Percentiles rank a stretch among this genome's conserved stretches.
Conservation (phyloP, 352 stramenopile genomes). For the Globisporangium mamillatum region DNA sequence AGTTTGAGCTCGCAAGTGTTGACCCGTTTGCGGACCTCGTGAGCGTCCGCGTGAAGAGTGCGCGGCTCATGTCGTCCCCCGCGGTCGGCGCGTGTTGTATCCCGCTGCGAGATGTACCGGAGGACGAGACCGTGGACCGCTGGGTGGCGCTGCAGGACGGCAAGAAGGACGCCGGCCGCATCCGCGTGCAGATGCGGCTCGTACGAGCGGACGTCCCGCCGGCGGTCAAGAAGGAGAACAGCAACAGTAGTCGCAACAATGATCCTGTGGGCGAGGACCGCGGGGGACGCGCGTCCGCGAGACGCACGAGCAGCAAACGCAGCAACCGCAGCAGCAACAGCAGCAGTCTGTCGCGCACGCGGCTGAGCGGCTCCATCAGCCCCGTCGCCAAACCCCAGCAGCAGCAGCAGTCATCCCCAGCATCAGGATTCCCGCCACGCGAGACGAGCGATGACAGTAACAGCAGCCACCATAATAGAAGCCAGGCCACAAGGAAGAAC, state of each 20-base stretch:
- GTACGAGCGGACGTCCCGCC: constrained; percentile 29
- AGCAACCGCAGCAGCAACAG: constrained; percentile 17
- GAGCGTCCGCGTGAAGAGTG: constrained; percentile 71
- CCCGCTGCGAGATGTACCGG: constrained; percentile 38
- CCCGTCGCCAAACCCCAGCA: constrained; percentile 4
- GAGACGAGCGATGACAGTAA: not conserved
- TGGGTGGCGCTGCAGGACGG: constrained; percentile 56
- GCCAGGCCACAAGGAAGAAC: not conserved
- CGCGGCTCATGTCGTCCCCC: constrained; percentile 58
- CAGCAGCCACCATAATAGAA: not conserved
- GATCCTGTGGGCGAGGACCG: constrained; percentile 3
- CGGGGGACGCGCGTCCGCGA: not conserved
- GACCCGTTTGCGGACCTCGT: constrained; percentile 49
- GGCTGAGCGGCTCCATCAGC: constrained; percentile 15
- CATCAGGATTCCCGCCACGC: not conserved
- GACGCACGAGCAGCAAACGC: constrained; percentile 2
- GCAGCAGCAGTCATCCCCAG: not conserved
- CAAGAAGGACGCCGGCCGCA: constrained; percentile 53
- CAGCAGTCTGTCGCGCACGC: constrained; percentile 16
- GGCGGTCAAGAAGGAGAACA: constrained; percentile 21
- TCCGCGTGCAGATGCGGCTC: constrained; percentile 69
- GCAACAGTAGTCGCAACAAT: constrained; percentile 6
- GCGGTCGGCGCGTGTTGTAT: constrained; percentile 54
- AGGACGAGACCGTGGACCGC: constrained; percentile 46
- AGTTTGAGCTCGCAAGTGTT: constrained; percentile 62